Conservation (phyloP, 352 stramenopile species). For the Phytophthora citricola region DNA sequence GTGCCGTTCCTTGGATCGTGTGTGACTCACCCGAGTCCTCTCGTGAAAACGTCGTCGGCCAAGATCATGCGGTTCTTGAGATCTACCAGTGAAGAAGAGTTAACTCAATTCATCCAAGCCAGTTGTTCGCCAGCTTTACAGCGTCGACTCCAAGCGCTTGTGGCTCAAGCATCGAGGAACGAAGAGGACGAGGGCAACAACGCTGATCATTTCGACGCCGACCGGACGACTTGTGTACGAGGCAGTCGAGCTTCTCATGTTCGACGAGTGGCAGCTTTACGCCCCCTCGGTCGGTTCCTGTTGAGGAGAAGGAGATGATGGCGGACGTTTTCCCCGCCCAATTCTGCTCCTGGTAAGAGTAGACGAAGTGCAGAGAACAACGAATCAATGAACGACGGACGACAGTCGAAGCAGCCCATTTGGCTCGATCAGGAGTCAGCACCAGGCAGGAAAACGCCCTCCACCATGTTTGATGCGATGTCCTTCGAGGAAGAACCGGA, state of each 20-base stretch:
- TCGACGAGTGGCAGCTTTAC: constrained; percentile 69
- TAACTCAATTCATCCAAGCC: constrained; percentile 59
- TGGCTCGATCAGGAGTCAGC: constrained; percentile 53
- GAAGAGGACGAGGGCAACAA: constrained; percentile 55
- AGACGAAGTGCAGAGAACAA: constrained; percentile 39
- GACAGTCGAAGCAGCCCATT: constrained; percentile 44
- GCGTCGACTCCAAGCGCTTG: constrained; percentile 56
- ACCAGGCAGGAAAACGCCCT: constrained; percentile 30
- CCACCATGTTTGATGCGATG: constrained; percentile 12
- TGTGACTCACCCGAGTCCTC: constrained; percentile 59
- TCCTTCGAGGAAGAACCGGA: constrained; percentile 44
- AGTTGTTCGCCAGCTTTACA: constrained; percentile 68
- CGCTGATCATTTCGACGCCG: constrained; percentile 60
- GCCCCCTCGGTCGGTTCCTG: constrained; percentile 70
- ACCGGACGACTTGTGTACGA: constrained; percentile 65
- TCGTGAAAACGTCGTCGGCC: constrained; percentile 42
- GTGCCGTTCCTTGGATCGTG: constrained; percentile 78
- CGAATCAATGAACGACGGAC: constrained; percentile 47
- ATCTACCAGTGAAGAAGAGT: constrained; percentile 36
- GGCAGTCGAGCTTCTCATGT: constrained; percentile 80
- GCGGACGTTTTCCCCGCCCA: constrained; percentile 70
- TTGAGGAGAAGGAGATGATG: constrained; percentile 66
- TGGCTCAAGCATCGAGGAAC: constrained; percentile 31
- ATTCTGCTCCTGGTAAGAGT: constrained; percentile 72
- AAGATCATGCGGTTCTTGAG: constrained; percentile 61